Evolutionary conservation across 1,284 basidiomycete species (phyloP).

Genomic region (Pseudozyma flocculosa): DNA sequence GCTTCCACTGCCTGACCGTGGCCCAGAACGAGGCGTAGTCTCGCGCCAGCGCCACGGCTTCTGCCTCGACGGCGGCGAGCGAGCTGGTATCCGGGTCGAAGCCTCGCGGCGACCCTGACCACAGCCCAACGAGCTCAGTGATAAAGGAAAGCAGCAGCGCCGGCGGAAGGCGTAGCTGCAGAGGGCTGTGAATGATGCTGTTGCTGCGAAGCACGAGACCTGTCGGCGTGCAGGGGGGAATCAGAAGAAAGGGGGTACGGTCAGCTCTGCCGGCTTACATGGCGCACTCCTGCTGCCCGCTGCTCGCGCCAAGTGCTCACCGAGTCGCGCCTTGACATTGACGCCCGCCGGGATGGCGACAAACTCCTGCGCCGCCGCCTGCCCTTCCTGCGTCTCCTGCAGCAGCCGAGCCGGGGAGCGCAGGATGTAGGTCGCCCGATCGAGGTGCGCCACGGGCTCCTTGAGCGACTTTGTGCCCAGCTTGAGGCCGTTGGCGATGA

Average conservation of each 20-base stretch:
- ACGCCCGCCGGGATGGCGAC: conserved; percentile 16
- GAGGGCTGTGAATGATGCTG: conserved; percentile 17
- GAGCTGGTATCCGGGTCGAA: conserved; percentile 9
- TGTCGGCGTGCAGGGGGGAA: conserved; percentile 1
- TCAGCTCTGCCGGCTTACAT: no score
- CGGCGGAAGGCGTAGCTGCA: conserved; percentile 20
- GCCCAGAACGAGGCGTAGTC: conserved; percentile 35
- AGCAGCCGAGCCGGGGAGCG: background rate
- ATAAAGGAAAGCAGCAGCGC: conserved; percentile 39
- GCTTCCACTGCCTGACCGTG: conserved; percentile 11
- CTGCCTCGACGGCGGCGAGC: conserved; percentile 4
- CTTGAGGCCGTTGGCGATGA: conserved; percentile 50
- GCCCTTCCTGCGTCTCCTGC: background rate
- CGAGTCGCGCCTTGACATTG: conserved; percentile 17
- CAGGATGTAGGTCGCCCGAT: conserved; percentile 12
- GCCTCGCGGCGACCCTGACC: conserved; percentile 1
- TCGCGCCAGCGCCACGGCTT: conserved; percentile 8
- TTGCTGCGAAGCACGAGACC: conserved; percentile 35
- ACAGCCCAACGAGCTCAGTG: conserved; percentile 14
- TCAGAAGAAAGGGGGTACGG: no score
- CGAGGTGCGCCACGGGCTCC: conserved; percentile 33
- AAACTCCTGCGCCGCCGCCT: background rate
- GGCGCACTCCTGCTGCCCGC: no score
- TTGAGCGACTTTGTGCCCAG: conserved; percentile 46
- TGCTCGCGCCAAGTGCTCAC: no score